Conservation (phyloP, 495 filamentous ascomycete genomes). For the Tuber microsphaerosporum region DNA sequence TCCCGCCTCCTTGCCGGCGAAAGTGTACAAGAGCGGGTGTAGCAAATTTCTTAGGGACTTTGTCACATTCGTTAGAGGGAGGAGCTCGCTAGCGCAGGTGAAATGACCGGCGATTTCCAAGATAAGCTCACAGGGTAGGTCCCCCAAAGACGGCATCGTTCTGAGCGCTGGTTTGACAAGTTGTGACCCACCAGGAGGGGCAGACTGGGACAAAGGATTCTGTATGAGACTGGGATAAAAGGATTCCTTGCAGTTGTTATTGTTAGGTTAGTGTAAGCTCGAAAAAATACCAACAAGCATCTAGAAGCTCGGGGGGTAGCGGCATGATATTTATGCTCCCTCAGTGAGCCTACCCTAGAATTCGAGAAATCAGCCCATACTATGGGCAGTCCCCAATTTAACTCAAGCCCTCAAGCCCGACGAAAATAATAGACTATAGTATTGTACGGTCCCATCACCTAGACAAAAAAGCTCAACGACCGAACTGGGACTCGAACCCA, state of each 20-base stretch:
- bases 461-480: constrained; percentile 18
- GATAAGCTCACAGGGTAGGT: not conserved
- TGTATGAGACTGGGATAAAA: not conserved
- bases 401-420: not conserved
- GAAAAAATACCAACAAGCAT: not conserved
- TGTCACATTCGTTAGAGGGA: not conserved
- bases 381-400: not conserved
- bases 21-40: not conserved
- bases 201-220: not conserved
- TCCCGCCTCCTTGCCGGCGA: not conserved
- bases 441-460: not conserved
- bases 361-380: not conserved
- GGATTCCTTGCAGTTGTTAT: not conserved
- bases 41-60: not conserved
- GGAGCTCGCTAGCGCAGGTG: not conserved
- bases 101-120: not conserved
- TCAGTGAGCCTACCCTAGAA: not conserved
- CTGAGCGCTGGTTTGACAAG: not conserved
- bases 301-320: not conserved
- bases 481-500: constrained; percentile 41
- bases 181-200: not conserved
- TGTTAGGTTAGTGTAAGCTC: not conserved
- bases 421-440: not conserved
- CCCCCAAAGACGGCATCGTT: not conserved
- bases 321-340: not conserved